Evolutionary conservation across 1,284 basidiomycete species (phyloP), one percentile per base, ranked within the genome.

Genomic region (Ustilago xerochloae): DNA sequence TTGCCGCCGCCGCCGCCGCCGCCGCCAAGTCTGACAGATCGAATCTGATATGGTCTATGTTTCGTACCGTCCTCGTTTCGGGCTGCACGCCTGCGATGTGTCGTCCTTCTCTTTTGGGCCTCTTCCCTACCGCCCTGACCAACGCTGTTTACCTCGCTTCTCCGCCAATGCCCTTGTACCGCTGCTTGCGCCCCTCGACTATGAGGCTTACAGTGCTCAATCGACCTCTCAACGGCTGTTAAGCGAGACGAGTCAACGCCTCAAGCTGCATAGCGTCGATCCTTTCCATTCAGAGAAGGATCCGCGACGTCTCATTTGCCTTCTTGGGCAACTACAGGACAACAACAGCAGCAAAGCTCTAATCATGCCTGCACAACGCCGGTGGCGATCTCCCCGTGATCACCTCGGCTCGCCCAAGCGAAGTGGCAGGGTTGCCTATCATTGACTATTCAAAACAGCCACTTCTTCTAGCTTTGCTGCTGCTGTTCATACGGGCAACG

Each of bases 1-100:
- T 15, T 45, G 43, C 43, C 9, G 22, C 22, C n/a, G 35, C 35
- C 7, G 35, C 4, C 20, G n/a, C 39, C 20, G 6, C 18, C 41
- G 20, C 22, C 33, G 66, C 67, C 61, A 56, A 60, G 56, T 60
- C 61, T 33, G 67, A 69, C 67, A 69, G 67, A 24, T 67, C 13
- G 50, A 54, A 57, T 61, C 48, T 69, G 67, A 69, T 69, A 69
- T 69, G 48, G 41, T 46, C 56, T 30, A 9, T 45, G 43, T 57
- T 60, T 60, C 61, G 53, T 59, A 53, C 46, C 52, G 22, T 54
- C 41, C 22, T 43, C 41, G 22, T 16, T 22, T 24, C 22, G 22
- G 22, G n/a, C 22, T 43, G 20, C 41, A 3, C 22, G 26, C n/a
- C 26, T 30, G 24, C 38, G 41, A 13, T 16, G 15, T 16, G 26